Base-by-base conservation (phyloP, 108 stramenopile species). In the Fragilaria crotonensis region DNA sequence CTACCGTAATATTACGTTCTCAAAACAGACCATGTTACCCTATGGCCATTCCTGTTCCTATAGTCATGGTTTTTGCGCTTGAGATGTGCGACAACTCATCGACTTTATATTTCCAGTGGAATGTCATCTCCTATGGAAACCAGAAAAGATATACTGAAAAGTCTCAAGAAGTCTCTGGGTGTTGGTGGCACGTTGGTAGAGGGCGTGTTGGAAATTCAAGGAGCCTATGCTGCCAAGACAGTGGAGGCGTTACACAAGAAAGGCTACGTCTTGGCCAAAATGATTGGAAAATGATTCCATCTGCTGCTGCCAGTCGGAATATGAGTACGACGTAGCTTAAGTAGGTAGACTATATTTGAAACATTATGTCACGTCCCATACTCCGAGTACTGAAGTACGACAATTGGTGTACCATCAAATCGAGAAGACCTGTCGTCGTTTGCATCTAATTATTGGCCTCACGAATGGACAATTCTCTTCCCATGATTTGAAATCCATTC, bases 401-500 rank as follows among this genome's bases (percentile, higher is more conserved):
- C n/a, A n/a, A n/a, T n/a, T n/a, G n/a, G n/a, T n/a, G n/a, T n/a
- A n/a, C n/a, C n/a, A n/a, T n/a, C n/a, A n/a, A n/a, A n/a, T n/a
- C n/a, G n/a, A n/a, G n/a, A n/a, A n/a, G n/a, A n/a, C n/a, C n/a
- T n/a, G n/a, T n/a, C n/a, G n/a, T n/a, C 33, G 30, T 41, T 19
- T 41, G 36, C 14, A 7, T 46, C 67, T 77, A 80, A 44, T 75
- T 81, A 31, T 57, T 81, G 19, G 88, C 77, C 62, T 78, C 78
- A 49, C 77, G 78, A 19, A 90, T 84, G 11, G 69, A 66, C 32
- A 90, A 57, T 9, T 69, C 71, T 47, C 88, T 67, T 67, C 88
- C 88, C 29, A 72, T 75, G 25, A 85, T 57, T 51, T 74, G 72
- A 52, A 14, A 64, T 47, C 82, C 88, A 75, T 85, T 70, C 54